Base-by-base conservation (phyloP, 495 filamentous ascomycete species). In the Neurospora sp. region DNA sequence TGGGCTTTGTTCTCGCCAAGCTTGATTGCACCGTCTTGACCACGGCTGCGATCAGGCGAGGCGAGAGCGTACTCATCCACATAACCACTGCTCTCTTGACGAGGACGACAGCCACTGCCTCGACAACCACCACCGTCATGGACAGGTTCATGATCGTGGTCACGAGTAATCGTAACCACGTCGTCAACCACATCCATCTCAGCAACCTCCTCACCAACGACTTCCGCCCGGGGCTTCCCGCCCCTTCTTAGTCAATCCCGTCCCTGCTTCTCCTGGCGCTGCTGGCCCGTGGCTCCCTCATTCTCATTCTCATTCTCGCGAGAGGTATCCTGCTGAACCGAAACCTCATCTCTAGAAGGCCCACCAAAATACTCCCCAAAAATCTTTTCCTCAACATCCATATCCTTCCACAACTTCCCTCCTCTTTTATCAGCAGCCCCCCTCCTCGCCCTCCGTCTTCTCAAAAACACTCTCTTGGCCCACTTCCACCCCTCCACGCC, bases 401-500 rank as follows among this genome's bases (percentile, higher is more conserved):
- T 76, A 65, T 82, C 80, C 77, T 78, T 78, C 81, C 78, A 85
- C 41, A 20, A 4, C 12, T 61, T 44, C 31, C 31, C 31, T 0
- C n/a, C 35, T 2, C 27, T 1, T 0, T 16, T 61, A 31, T 31
- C 27, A 12, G 9, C 39, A 22, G 74, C 73, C 40, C 35, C 78
- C 71, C 75, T 81, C 31, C 38, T 42, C 12, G 70, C 77, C 37
- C 10, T 1, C 0, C 76, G 39, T 0, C 79, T 53, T 0, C 79
- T 53, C 12, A 81, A 74, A 20, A 71, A 81, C 0, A 79, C 75
- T 1, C 91, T 81, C 81, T 93, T 93, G 3, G 74, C 48, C 48
- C 48, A 59, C 48, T 59, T 59, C 48, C 79, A 74, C 83, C 86
- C 80, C 92, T 92, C 89, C 89, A 93, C 22, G 80, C 81, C 81